phyloP scores from a whole-genome alignment of 306 rosid genomes.

The Corylus americana region DNA sequence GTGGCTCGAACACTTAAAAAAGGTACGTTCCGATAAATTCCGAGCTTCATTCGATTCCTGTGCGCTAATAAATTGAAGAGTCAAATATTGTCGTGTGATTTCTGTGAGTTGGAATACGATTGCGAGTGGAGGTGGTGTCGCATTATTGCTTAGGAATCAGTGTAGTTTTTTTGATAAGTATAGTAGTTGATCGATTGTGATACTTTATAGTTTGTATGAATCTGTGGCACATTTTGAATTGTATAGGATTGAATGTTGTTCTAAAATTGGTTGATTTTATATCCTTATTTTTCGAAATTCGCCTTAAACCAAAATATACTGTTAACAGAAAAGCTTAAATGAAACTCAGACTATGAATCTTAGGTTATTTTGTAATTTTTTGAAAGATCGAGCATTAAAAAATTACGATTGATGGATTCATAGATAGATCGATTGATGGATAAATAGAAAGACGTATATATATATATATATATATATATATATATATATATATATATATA shows the following conservation, averaged over 20 bases:
- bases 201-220: too few relatives aligned
- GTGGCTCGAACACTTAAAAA: constrained; percentile 56
- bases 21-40: constrained; percentile 33
- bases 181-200: too few relatives aligned
- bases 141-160: background rate
- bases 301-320: background rate
- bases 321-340: background rate
- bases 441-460: too few relatives aligned
- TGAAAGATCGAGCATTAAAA: too few relatives aligned
- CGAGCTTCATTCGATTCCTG: background rate
- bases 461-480: background rate
- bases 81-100: background rate
- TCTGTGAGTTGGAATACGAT: background rate
- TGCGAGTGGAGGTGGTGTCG: background rate
- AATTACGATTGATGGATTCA: too few relatives aligned
- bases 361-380: too few relatives aligned
- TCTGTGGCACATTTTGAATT: too few relatives aligned
- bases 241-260: too few relatives aligned
- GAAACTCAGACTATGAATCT: too few relatives aligned
- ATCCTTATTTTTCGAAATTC: background rate
- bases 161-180: too few relatives aligned
- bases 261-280: background rate
- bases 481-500: background rate
- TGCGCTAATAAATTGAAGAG: background rate
- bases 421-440: too few relatives aligned